Percentiles rank a stretch among this genome's conserved stretches.
These are phyloP conservation scores for Biscogniauxia mediterranea DNA, from an alignment of 2,329 filamentous ascomycete species.

Conservation along the genomic window DNA sequence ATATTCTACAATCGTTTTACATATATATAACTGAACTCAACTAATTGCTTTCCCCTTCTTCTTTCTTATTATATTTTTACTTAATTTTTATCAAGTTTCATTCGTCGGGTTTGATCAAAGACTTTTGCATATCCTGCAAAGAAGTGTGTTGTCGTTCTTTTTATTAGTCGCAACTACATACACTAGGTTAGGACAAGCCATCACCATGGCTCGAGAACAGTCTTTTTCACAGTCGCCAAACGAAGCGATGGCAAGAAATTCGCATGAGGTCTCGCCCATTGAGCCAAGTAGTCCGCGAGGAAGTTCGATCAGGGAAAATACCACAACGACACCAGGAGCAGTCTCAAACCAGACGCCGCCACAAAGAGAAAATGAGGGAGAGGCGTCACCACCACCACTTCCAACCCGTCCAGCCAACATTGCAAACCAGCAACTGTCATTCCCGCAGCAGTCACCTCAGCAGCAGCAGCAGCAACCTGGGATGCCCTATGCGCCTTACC, in stretches of 20 bases:
- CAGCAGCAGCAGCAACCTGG: slow-evolving; percentile 21
- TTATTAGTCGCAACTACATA: background rate
- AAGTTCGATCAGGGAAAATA: slow-evolving; percentile 6
- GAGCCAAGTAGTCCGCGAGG: slow-evolving; percentile 2
- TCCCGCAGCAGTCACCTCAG: no score
- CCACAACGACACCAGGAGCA: slow-evolving; percentile 3
- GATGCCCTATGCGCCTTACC: slow-evolving; percentile 18
- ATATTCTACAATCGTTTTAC: slow-evolving; percentile 14
- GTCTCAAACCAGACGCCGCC: no score
- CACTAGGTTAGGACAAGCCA: background rate
- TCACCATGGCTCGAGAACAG: slow-evolving; percentile 15
- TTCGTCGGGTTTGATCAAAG: background rate
- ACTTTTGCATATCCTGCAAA: background rate
- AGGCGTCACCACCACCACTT: slow-evolving; percentile 10
- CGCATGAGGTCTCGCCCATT: slow-evolving; percentile 16
- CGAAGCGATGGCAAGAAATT: slow-evolving; percentile 5
- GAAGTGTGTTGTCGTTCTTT: background rate
- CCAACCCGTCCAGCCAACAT: slow-evolving; percentile 11
- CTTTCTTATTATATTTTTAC: slow-evolving; percentile 9
- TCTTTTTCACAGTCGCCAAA: slow-evolving; percentile 6
- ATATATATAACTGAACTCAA: background rate
- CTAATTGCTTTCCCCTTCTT: background rate
- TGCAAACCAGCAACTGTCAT: slow-evolving; percentile 7
- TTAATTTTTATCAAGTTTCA: slow-evolving; percentile 1
- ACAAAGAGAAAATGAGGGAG: slow-evolving; percentile 7